Evolutionary conservation across 2,329 filamentous ascomycete genomes (phyloP).

Genomic region (Hysterium pulicare): DNA sequence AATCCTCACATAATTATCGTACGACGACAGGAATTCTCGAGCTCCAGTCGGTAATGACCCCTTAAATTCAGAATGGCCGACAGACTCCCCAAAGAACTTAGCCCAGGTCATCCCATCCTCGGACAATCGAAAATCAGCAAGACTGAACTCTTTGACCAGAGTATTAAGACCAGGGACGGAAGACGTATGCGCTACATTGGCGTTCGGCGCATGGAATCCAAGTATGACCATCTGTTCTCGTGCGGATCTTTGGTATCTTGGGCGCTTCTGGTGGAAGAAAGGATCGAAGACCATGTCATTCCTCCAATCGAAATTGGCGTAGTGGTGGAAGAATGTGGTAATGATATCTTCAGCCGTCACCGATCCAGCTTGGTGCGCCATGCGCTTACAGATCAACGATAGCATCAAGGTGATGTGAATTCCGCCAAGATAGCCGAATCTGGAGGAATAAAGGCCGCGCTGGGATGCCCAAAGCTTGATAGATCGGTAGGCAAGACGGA

Average conservation of each 20-base stretch:
- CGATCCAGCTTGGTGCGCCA: conserved; percentile 20
- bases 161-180: conserved; percentile 52
- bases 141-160: conserved; percentile 51
- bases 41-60: conserved; percentile 21
- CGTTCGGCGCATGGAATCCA: conserved; percentile 58
- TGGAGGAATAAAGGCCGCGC: conserved; percentile 62
- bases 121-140: conserved; percentile 43
- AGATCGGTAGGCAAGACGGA: conserved; percentile 56
- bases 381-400: conserved; percentile 56
- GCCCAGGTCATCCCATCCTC: conserved; percentile 25
- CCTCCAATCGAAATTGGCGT: conserved; percentile 59
- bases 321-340: conserved; percentile 61
- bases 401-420: conserved; percentile 64
- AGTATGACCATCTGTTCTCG: conserved; percentile 62
- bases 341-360: conserved; percentile 53
- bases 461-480: conserved; percentile 62
- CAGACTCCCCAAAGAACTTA: conserved; percentile 18
- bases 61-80: not conserved
- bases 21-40: conserved; percentile 50
- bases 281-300: conserved; percentile 56
- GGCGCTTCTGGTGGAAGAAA: conserved; percentile 46
- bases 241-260: conserved; percentile 51
- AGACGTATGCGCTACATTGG: conserved; percentile 58
- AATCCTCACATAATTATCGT: conserved; percentile 58
- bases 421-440: conserved; percentile 63